phyloP scores from a whole-genome alignment of 257 asterid species.

The Solanum virginianum region DNA sequence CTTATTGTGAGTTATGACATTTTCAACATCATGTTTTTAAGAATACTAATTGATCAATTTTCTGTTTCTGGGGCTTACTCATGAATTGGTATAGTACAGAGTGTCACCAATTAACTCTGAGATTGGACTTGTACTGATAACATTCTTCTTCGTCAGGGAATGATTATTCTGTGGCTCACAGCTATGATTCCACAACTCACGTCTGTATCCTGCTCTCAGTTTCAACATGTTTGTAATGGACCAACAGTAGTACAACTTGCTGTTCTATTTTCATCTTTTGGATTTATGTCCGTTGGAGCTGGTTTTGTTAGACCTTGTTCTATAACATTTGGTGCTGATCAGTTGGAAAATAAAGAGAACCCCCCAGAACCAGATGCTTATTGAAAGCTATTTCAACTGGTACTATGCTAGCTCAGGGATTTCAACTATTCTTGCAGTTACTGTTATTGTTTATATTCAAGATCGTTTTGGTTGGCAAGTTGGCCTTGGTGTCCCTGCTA shows the following conservation, averaged over 20 bases:
- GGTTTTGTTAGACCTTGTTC: constrained; percentile 16
- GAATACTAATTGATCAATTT: too few relatives aligned
- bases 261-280: neutral
- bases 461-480: constrained; percentile 12
- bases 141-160: neutral
- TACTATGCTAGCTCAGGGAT: constrained; percentile 4
- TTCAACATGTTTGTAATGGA: neutral
- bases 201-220: neutral
- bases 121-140: neutral
- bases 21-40: neutral
- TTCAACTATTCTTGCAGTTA: constrained; percentile 4
- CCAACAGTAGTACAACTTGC: neutral
- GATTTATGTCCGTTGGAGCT: neutral
- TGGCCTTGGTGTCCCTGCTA: constrained; percentile 8
- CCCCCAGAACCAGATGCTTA: neutral
- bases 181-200: neutral
- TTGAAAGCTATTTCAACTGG: constrained; percentile 4
- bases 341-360: neutral
- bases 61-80: too few relatives aligned
- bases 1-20: neutral
- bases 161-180: constrained; percentile 12
- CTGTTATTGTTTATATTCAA: constrained; percentile 6
- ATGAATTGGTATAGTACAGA: too few relatives aligned
- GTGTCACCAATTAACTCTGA: too few relatives aligned
- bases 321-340: constrained; percentile 7